These are phyloP conservation scores for Biscogniauxia sp. DNA, from an alignment of 2,329 filamentous ascomycete genomes.

Conservation along the genomic window DNA sequence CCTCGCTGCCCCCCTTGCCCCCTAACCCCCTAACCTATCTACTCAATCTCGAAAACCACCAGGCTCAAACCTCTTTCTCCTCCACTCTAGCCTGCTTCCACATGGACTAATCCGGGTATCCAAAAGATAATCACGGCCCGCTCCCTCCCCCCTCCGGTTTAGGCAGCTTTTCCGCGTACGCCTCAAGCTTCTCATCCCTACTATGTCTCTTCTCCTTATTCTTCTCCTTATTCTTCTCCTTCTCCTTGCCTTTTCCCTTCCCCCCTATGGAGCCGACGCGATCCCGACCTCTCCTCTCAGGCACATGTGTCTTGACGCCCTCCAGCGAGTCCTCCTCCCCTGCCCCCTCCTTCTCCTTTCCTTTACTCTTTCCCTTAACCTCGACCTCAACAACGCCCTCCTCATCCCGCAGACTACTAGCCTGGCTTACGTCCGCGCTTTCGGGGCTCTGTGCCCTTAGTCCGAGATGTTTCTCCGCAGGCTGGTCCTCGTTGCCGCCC, in stretches of 20 bases:
- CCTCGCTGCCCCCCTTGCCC: no score
- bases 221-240: constrained; percentile 7
- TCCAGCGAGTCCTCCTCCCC: constrained; percentile 26
- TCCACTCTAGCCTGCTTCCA: no score
- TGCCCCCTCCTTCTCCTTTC: constrained; percentile 10
- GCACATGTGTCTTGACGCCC: constrained; percentile 17
- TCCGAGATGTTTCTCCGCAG: constrained; percentile 64
- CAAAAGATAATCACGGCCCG: no score
- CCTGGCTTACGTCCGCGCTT: constrained; percentile 67
- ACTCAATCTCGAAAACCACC: no score
- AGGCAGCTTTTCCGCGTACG: constrained; percentile 30
- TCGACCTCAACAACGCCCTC: constrained; percentile 16
- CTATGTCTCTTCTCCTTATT: constrained; percentile 6
- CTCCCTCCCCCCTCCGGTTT: constrained; percentile 20
- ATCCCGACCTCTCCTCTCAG: constrained; percentile 8
- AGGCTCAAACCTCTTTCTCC: no score
- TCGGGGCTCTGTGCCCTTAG: constrained; percentile 62
- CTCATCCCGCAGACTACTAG: constrained; percentile 62
- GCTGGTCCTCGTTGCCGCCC: constrained; percentile 49
- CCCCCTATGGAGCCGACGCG: neutral
- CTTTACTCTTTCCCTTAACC: constrained; percentile 13
- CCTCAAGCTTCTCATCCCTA: constrained; percentile 21
- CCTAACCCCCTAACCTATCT: no score
- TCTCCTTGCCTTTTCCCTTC: constrained; percentile 2
- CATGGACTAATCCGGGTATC: no score